These are phyloP conservation scores for Pythium guiyangense DNA, from an alignment of 352 stramenopile species.

Conservation along the genomic window DNA sequence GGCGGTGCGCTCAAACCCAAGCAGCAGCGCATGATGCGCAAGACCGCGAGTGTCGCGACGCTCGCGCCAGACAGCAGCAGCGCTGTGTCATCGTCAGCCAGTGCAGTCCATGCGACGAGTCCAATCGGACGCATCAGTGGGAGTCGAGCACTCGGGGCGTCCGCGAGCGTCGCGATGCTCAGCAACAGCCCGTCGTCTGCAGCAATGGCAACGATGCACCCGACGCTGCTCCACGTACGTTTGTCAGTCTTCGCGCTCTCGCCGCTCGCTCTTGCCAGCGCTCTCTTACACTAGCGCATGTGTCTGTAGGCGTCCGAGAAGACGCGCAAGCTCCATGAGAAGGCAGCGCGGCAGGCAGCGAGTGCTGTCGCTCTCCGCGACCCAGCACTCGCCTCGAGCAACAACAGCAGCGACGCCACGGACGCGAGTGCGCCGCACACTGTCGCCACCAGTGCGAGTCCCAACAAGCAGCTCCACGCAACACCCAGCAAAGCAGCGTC, in stretches of 20 bases:
- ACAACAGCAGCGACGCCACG: background rate
- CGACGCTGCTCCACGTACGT: slow-evolving; percentile 40
- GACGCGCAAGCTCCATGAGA: slow-evolving; percentile 42
- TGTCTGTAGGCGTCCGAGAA: slow-evolving; percentile 42
- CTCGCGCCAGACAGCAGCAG: slow-evolving; percentile 11
- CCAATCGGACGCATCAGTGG: background rate
- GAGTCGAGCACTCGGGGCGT: slow-evolving; percentile 13
- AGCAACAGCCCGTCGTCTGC: background rate
- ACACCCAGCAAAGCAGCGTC: background rate
- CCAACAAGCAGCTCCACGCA: slow-evolving; percentile 4
- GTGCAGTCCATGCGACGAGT: no score
- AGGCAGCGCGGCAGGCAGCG: slow-evolving; percentile 10
- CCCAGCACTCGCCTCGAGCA: slow-evolving; percentile 3
- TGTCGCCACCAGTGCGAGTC: background rate
- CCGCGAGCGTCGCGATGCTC: slow-evolving; percentile 29
- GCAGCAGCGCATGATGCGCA: slow-evolving; percentile 39
- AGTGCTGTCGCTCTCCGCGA: slow-evolving; percentile 14
- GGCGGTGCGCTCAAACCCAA: slow-evolving; percentile 36
- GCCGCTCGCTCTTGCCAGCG: background rate
- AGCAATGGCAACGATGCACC: slow-evolving; percentile 29
- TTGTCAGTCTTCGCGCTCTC: background rate
- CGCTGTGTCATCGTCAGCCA: background rate
- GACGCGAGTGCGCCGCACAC: background rate
- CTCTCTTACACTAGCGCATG: background rate
- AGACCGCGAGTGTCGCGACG: slow-evolving; percentile 34